Conservation (phyloP, 1,284 basidiomycete genomes). For the Caloboletus firmus region DNA sequence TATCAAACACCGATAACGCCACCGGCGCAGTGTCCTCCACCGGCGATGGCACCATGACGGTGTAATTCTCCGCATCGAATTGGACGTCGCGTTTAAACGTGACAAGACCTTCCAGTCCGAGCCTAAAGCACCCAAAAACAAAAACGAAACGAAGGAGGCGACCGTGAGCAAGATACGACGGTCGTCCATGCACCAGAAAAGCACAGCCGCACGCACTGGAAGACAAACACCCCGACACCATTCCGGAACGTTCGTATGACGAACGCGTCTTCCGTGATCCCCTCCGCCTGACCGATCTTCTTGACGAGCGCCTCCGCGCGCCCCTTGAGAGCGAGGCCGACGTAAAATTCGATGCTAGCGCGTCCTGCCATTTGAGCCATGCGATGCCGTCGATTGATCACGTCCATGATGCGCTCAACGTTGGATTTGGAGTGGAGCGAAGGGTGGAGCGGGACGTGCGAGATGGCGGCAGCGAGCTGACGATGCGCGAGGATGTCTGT, state of each 20-base stretch:
- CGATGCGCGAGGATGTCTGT: conserved; percentile 91
- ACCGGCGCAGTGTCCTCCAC: conserved; percentile 38
- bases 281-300: conserved; percentile 22
- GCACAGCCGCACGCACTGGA: conserved; percentile 60
- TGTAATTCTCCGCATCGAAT: conserved; percentile 92
- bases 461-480: conserved; percentile 90
- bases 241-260: conserved; percentile 95
- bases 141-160: not conserved
- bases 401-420: conserved; percentile 85
- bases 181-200: not conserved
- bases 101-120: conserved; percentile 92
- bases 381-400: conserved; percentile 91
- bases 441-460: conserved; percentile 80
- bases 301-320: conserved; percentile 49
- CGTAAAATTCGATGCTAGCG: conserved; percentile 97
- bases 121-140: conserved; percentile 44
- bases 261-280: conserved; percentile 84
- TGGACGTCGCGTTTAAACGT: conserved; percentile 87
- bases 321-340: conserved; percentile 86
- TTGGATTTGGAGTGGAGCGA: conserved; percentile 86
- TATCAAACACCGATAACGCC: conserved; percentile 87
- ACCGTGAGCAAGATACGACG: not conserved
- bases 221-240: conserved; percentile 94
- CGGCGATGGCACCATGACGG: conserved; percentile 65
- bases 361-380: conserved; percentile 97